These are phyloP conservation scores for Hyphodiscus sp. DNA, from an alignment of 2,329 filamentous ascomycete species.

Conservation along the genomic window DNA sequence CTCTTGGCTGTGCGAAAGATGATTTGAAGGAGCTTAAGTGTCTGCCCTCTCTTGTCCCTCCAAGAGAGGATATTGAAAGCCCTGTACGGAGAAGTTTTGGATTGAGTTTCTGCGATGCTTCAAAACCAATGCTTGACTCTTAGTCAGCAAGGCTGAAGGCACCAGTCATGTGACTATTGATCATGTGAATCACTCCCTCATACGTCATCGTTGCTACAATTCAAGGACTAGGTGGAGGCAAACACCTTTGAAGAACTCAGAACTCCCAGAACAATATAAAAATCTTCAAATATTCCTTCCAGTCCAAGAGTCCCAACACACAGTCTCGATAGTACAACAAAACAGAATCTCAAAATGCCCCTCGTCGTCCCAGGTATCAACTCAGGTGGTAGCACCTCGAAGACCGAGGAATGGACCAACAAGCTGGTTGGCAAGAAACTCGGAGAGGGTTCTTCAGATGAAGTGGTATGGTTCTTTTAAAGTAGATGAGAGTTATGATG, in stretches of 20 bases:
- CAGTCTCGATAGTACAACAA: slow-evolving; percentile 14
- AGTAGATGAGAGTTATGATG: background rate
- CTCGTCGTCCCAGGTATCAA: slow-evolving; percentile 56
- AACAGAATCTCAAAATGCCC: slow-evolving; percentile 46
- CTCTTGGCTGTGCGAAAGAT: too few species aligned
- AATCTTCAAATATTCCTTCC: background rate
- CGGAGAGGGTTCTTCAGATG: slow-evolving; percentile 41
- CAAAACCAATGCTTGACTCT: background rate
- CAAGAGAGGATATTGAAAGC: too few species aligned
- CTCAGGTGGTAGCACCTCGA: slow-evolving; percentile 28
- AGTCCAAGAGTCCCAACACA: background rate
- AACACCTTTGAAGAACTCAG: background rate
- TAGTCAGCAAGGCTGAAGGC: background rate
- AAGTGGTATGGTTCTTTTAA: slow-evolving; percentile 41
- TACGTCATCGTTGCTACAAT: background rate
- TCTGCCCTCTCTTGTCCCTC: too few species aligned
- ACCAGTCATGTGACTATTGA: background rate
- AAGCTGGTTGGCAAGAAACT: slow-evolving; percentile 60
- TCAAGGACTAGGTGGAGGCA: background rate
- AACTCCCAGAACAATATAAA: background rate
- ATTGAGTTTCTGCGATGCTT: too few species aligned
- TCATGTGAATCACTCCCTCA: background rate
- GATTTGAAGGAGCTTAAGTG: too few species aligned
- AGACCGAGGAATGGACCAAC: slow-evolving; percentile 52
- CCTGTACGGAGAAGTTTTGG: too few species aligned